Conservation (phyloP, 2,329 filamentous ascomycete genomes). For the Diplodia scrobiculata region DNA sequence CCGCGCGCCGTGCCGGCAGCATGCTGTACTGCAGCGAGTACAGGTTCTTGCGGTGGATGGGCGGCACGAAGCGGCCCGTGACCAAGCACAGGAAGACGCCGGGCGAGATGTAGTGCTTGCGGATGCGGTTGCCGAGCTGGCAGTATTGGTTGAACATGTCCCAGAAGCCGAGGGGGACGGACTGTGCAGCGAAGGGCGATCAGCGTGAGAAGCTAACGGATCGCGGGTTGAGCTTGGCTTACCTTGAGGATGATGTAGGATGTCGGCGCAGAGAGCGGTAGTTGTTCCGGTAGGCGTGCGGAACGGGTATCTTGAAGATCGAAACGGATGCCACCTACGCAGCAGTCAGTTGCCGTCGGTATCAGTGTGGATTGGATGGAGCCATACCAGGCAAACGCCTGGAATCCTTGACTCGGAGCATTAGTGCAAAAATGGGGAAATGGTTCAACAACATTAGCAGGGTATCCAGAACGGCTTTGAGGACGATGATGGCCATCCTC, state of each 20-base stretch:
- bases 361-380: background rate
- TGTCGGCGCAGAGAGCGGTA: slow-evolving; percentile 57
- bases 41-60: slow-evolving; percentile 89
- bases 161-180: slow-evolving; percentile 83
- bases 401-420: slow-evolving; percentile 93
- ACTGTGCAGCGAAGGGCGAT: slow-evolving; percentile 53
- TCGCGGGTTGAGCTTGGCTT: slow-evolving; percentile 31
- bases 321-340: slow-evolving; percentile 77
- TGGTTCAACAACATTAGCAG: slow-evolving; percentile 92
- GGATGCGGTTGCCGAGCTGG: slow-evolving; percentile 85
- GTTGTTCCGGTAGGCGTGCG: slow-evolving; percentile 42
- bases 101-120: slow-evolving; percentile 91
- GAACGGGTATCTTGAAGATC: slow-evolving; percentile 74
- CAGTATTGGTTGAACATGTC: slow-evolving; percentile 98
- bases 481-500: slow-evolving; percentile 88
- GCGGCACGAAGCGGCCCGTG: slow-evolving; percentile 89
- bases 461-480: slow-evolving; percentile 91
- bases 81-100: slow-evolving; percentile 83
- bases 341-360: background rate
- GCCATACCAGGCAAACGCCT: slow-evolving; percentile 75
- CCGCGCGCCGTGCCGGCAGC: slow-evolving; percentile 79
- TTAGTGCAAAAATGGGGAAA: slow-evolving; percentile 94
- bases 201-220: slow-evolving; percentile 24
- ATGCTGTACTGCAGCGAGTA: slow-evolving; percentile 98
- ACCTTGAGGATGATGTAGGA: slow-evolving; percentile 89